Percentiles rank a stretch among this genome's conserved stretches.
These are phyloP conservation scores for Pythium monospermum DNA, from an alignment of 352 stramenopile genomes.

Conservation along the genomic window DNA sequence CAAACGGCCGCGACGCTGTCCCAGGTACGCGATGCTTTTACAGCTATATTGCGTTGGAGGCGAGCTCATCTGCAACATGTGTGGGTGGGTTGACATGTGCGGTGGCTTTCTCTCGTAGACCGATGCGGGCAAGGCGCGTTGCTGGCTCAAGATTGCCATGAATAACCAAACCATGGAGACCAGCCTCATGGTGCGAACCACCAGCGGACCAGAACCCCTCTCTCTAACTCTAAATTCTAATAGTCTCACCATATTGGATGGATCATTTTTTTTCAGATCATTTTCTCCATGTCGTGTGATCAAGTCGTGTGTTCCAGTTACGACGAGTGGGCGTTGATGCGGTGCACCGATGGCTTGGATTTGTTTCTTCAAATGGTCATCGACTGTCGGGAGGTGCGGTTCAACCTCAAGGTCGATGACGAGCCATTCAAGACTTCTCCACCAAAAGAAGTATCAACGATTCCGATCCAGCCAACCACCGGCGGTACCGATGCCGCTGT, in stretches of 20 bases:
- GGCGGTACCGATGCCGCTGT: slow-evolving; percentile 12
- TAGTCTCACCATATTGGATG: no score
- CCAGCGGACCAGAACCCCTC: no score
- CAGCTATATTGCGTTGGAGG: background rate
- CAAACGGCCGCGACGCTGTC: slow-evolving; percentile 63
- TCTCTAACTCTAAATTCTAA: no score
- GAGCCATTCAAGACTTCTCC: slow-evolving; percentile 34
- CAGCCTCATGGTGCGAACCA: slow-evolving; percentile 64
- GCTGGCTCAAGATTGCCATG: slow-evolving; percentile 75
- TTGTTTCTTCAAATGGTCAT: slow-evolving; percentile 76
- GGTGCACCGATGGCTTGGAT: slow-evolving; percentile 61
- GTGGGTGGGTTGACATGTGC: background rate
- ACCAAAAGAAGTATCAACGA: slow-evolving; percentile 19
- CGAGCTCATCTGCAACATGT: background rate
- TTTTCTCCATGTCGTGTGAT: slow-evolving; percentile 71
- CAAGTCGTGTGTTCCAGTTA: slow-evolving; percentile 70
- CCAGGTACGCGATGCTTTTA: slow-evolving; percentile 28
- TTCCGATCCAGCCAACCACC: slow-evolving; percentile 8
- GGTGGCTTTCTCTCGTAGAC: slow-evolving; percentile 24
- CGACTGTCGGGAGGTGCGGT: slow-evolving; percentile 62
- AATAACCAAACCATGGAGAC: slow-evolving; percentile 79
- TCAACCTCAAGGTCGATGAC: slow-evolving; percentile 62
- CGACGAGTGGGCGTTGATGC: slow-evolving; percentile 78
- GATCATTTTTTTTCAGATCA: no score
- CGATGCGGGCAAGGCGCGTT: slow-evolving; percentile 57